Conservation (phyloP, 805 yeast genomes). For the Candida hispaniensis region DNA sequence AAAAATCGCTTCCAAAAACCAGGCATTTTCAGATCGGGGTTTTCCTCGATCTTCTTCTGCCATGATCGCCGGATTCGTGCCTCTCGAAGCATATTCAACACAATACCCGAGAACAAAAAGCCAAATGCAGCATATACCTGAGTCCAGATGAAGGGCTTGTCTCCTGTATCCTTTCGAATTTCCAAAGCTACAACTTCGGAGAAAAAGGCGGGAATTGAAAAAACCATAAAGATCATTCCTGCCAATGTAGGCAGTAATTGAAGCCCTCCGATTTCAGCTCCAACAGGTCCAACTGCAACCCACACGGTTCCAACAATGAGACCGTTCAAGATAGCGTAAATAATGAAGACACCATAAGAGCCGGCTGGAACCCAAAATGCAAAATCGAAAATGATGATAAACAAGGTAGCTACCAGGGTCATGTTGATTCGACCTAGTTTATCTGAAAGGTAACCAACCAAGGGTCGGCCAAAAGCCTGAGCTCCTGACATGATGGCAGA, state of each 20-base stretch:
- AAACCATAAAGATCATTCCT: conserved; percentile 12
- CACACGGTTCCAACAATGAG: conserved; percentile 27
- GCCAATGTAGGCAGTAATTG: conserved; percentile 13
- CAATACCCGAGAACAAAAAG: conserved; percentile 8
- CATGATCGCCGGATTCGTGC: conserved; percentile 10
- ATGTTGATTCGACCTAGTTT: conserved; percentile 37
- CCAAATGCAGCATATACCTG: conserved; percentile 15
- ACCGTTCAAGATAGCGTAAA: conserved; percentile 31
- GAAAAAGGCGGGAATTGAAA: conserved; percentile 14
- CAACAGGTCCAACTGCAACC: conserved; percentile 14
- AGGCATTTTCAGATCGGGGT: conserved; percentile 7
- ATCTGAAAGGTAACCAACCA: conserved; percentile 39
- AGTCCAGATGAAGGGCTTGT: conserved; percentile 14
- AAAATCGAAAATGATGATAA: conserved; percentile 28
- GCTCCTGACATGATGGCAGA: conserved; percentile 27
- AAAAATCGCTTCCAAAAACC: conserved; percentile 12
- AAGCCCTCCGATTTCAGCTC: conserved; percentile 15
- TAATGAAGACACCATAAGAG: conserved; percentile 19
- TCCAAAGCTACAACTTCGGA: conserved; percentile 15
- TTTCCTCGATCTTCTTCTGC: conserved; percentile 5
- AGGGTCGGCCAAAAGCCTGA: conserved; percentile 39
- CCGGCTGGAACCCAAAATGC: conserved; percentile 18
- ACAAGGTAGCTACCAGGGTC: conserved; percentile 25
- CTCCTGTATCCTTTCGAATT: conserved; percentile 2
- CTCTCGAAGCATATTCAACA: conserved; percentile 12